phyloP scores from a whole-genome alignment of 2,329 filamentous ascomycete genomes.

The Claviceps pazoutovae region DNA sequence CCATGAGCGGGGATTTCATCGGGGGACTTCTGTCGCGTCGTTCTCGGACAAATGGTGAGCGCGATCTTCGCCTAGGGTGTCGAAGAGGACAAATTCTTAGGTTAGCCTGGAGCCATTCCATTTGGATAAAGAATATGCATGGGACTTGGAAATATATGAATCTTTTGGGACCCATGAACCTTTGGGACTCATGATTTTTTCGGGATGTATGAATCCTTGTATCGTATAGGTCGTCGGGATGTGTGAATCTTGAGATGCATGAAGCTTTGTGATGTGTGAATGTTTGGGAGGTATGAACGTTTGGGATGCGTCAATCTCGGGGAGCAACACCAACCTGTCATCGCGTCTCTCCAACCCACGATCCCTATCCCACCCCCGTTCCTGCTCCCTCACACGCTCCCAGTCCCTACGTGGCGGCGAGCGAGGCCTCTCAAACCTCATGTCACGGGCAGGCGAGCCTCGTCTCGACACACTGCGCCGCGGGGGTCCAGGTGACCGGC shows the following conservation, averaged over 20 bases:
- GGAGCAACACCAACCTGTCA: slow-evolving; percentile 18
- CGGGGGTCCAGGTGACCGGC: slow-evolving; percentile 22
- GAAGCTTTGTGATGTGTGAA: no score
- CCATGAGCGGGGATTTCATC: slow-evolving; percentile 15
- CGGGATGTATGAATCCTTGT: neutral
- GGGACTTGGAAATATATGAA: neutral
- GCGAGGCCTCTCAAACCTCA: slow-evolving; percentile 24
- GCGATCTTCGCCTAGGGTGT: slow-evolving; percentile 34
- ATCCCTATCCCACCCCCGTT: slow-evolving; percentile 19
- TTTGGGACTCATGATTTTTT: neutral
- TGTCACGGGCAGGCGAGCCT: slow-evolving; percentile 21
- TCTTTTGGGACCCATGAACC: neutral
- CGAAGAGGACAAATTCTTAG: neutral
- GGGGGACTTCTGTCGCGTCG: slow-evolving; percentile 23
- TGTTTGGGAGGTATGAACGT: no score
- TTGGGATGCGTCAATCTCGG: neutral
- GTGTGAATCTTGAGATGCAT: no score
- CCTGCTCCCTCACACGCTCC: slow-evolving; percentile 19
- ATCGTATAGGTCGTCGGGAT: neutral
- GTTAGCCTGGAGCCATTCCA: slow-evolving; percentile 8
- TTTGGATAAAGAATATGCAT: neutral
- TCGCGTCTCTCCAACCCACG: slow-evolving; percentile 28
- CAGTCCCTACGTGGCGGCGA: slow-evolving; percentile 25
- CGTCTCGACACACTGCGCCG: slow-evolving; percentile 25
- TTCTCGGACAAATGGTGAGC: slow-evolving; percentile 38